These are phyloP conservation scores for Silybum marianum DNA, from an alignment of 129 eudicot species.

Conservation along the genomic window DNA sequence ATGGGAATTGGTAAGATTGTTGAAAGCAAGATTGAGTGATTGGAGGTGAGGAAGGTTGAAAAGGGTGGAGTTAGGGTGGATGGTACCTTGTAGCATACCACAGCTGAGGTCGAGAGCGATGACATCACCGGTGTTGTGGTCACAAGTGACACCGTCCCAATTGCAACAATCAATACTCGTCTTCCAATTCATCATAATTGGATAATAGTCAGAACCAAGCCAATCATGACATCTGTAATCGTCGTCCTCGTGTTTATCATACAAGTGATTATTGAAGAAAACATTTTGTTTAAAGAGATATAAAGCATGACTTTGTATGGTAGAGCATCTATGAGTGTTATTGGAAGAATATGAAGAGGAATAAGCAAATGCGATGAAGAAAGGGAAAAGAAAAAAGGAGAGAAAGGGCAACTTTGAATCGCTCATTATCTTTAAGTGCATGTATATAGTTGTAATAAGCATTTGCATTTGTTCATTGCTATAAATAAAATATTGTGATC, in stretches of 20 bases:
- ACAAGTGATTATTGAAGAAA: background rate
- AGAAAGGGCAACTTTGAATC: background rate
- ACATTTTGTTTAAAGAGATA: constrained; percentile 22
- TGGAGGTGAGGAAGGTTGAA: constrained; percentile 24
- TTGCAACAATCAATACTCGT: constrained; percentile 30
- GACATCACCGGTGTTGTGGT: constrained; percentile 33
- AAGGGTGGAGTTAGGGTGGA: constrained; percentile 34
- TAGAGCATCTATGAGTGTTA: constrained; percentile 13
- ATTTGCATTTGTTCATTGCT: background rate
- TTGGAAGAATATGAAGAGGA: background rate
- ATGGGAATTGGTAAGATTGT: background rate
- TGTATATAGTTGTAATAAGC: background rate
- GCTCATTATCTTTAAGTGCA: background rate
- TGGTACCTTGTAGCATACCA: constrained; percentile 33
- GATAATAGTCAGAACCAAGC: constrained; percentile 7
- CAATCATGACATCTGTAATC: background rate
- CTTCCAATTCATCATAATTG: constrained; percentile 29
- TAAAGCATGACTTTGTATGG: background rate
- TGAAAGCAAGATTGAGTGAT: constrained; percentile 31
- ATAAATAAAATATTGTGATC: too few relatives aligned
- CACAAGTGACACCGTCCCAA: constrained; percentile 43
- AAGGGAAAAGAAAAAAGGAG: background rate
- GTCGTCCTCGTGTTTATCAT: background rate
- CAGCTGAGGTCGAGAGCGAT: constrained; percentile 39
- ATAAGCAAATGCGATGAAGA: background rate